Evolutionary conservation across 2,329 filamentous ascomycete species (phyloP).

Genomic region (Chrysosphaeria jannelii): DNA sequence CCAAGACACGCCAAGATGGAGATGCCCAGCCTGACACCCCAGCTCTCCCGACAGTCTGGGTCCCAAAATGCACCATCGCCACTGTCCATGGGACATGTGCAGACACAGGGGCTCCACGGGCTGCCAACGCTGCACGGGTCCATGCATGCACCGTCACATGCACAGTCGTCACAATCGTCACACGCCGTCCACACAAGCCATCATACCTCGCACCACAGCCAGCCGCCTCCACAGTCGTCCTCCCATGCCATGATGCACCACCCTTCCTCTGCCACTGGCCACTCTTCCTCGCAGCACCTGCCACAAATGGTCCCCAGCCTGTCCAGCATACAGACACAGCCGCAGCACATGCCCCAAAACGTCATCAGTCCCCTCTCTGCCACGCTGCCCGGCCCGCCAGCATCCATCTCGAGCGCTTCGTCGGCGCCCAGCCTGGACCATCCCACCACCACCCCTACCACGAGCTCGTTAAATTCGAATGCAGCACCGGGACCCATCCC

Average conservation of each 20-base stretch:
- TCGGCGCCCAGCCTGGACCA: no score
- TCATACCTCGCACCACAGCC: conserved; percentile 8
- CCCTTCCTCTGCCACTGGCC: background rate
- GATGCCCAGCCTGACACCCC: conserved; percentile 22
- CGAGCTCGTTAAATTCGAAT: conserved; percentile 25
- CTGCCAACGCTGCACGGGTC: conserved; percentile 2
- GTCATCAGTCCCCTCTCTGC: conserved; percentile 3
- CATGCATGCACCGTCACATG: conserved; percentile 2
- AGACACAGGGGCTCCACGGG: conserved; percentile 9
- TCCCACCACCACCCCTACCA: conserved; percentile 1
- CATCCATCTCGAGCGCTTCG: no score
- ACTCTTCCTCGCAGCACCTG: no score
- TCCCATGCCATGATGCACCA: conserved; percentile 2
- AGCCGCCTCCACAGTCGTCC: conserved; percentile 1
- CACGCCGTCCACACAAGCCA: conserved; percentile 1
- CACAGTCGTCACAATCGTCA: no score
- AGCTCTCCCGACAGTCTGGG: conserved; percentile 25
- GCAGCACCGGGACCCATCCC: conserved; percentile 89
- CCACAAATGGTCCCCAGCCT: no score
- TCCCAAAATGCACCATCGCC: conserved; percentile 6
- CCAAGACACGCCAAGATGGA: conserved; percentile 32
- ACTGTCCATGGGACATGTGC: conserved; percentile 5
- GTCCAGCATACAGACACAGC: conserved; percentile 1
- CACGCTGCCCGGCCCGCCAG: no score
- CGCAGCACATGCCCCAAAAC: conserved; percentile 3